Conservation (phyloP, 2,329 filamentous ascomycete species). For the Nemania diffusa region DNA sequence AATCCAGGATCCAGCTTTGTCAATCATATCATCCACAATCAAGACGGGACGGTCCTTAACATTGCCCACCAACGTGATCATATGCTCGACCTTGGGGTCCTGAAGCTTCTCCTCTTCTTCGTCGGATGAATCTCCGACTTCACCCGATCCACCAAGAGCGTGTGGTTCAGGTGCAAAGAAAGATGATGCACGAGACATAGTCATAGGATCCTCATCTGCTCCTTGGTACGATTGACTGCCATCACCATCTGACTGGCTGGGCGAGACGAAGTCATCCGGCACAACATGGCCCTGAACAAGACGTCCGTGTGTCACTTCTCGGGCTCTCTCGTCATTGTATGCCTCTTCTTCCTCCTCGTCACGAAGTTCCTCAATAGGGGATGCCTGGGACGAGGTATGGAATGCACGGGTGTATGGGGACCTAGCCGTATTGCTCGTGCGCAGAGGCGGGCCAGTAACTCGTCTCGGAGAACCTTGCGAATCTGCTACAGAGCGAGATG, state of each 20-base stretch:
- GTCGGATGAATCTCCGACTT: slow-evolving; percentile 84
- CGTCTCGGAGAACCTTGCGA: slow-evolving; percentile 58
- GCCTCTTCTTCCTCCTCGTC: slow-evolving; percentile 57
- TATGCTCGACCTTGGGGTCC: slow-evolving; percentile 85
- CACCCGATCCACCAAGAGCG: slow-evolving; percentile 83
- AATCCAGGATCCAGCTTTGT: slow-evolving; percentile 96
- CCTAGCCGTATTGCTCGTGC: slow-evolving; percentile 45
- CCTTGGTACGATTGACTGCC: slow-evolving; percentile 62
- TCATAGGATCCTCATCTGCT: slow-evolving; percentile 82
- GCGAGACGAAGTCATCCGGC: slow-evolving; percentile 89
- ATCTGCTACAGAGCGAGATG: slow-evolving; percentile 51
- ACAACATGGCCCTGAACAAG: slow-evolving; percentile 95
- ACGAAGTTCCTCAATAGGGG: slow-evolving; percentile 50
- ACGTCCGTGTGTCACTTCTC: slow-evolving; percentile 90
- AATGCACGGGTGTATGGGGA: slow-evolving; percentile 47
- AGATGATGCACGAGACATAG: slow-evolving; percentile 80
- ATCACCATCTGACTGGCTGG: slow-evolving; percentile 70
- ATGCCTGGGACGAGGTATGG: slow-evolving; percentile 50
- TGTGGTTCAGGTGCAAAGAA: slow-evolving; percentile 77
- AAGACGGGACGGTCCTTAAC: slow-evolving; percentile 89
- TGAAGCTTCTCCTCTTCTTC: slow-evolving; percentile 93
- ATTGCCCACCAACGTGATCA: slow-evolving; percentile 96
- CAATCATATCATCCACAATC: slow-evolving; percentile 99
- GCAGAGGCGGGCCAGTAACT: slow-evolving; percentile 47
- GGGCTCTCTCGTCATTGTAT: slow-evolving; percentile 82